Evolutionary conservation across 2,329 filamentous ascomycete genomes (phyloP).

Genomic region (Trichoderma harzianum): DNA sequence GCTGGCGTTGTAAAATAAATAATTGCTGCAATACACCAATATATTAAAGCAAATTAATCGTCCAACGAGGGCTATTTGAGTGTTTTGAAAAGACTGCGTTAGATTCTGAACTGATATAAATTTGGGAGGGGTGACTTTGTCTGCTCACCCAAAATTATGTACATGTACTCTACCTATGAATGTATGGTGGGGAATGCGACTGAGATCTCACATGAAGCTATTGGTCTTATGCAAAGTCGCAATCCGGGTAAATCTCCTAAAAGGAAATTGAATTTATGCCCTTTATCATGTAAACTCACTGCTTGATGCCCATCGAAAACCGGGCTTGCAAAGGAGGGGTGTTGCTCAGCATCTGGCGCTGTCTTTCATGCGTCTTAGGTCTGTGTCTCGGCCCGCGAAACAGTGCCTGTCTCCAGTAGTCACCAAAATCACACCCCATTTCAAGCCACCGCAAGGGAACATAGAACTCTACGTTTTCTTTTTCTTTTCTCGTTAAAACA

Average conservation of each 20-base stretch:
- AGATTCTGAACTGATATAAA: neutral
- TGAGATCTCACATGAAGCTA: neutral
- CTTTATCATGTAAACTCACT: neutral
- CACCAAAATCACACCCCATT: slow-evolving; percentile 8
- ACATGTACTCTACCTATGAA: neutral
- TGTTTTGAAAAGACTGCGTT: neutral
- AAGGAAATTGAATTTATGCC: neutral
- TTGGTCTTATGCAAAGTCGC: neutral
- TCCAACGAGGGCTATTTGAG: neutral
- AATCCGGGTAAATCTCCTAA: neutral
- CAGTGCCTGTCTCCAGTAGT: slow-evolving; percentile 6
- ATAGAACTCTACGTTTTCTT: neutral
- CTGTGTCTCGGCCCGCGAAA: slow-evolving; percentile 15
- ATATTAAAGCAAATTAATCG: slow-evolving; percentile 19
- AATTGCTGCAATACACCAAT: slow-evolving; percentile 34
- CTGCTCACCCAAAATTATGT: neutral
- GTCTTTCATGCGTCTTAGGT: neutral
- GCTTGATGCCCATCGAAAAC: neutral
- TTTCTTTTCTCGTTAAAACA: neutral
- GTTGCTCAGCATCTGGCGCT: neutral
- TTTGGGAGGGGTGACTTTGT: neutral
- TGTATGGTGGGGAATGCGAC: slow-evolving; percentile 14
- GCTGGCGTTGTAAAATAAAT: slow-evolving; percentile 34
- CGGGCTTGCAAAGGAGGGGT: neutral
- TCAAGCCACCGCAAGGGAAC: slow-evolving; percentile 2